Conservation (phyloP, 352 stramenopile genomes). For the Phytophthora rubi region DNA sequence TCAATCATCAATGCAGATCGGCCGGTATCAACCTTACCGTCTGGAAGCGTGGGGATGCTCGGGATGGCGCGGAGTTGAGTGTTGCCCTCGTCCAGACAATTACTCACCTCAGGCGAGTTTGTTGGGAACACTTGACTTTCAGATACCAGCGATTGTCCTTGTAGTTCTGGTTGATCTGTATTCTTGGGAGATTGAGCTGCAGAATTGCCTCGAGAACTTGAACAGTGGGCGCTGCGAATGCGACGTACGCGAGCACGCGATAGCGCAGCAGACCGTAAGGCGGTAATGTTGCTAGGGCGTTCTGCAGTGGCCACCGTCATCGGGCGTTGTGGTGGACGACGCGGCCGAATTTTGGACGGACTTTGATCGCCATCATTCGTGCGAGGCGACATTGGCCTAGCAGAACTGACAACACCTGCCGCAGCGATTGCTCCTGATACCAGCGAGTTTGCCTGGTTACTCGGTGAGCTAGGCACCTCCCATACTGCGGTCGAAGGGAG, state of each 20-base stretch:
- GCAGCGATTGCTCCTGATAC: conserved; percentile 22
- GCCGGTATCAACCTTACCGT: background rate
- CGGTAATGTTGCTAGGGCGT: conserved; percentile 11
- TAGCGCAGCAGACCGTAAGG: conserved; percentile 25
- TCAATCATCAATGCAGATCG: background rate
- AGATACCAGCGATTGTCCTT: background rate
- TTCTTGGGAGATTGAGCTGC: background rate
- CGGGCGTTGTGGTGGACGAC: conserved; percentile 18
- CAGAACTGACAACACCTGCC: conserved; percentile 15
- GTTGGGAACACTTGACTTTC: background rate
- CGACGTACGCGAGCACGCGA: conserved; percentile 31
- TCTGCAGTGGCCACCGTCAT: conserved; percentile 13
- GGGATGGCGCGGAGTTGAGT: background rate
- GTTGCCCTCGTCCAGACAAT: background rate
- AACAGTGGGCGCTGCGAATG: conserved; percentile 28
- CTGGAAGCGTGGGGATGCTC: background rate
- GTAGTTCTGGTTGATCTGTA: background rate
- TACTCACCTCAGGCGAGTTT: background rate
- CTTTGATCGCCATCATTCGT: background rate
- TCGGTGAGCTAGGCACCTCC: conserved; percentile 13
- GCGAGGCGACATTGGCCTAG: background rate
- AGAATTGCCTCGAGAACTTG: conserved; percentile 1
- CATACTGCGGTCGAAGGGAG: conserved; percentile 32
- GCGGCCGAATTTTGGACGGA: conserved; percentile 1
- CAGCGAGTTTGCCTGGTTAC: conserved; percentile 6